A percentile compares a stretch with the other conserved stretches of the same genome.
Conservation (phyloP, 2,329 filamentous ascomycete species). For the Nothomitra cinnamomea region DNA sequence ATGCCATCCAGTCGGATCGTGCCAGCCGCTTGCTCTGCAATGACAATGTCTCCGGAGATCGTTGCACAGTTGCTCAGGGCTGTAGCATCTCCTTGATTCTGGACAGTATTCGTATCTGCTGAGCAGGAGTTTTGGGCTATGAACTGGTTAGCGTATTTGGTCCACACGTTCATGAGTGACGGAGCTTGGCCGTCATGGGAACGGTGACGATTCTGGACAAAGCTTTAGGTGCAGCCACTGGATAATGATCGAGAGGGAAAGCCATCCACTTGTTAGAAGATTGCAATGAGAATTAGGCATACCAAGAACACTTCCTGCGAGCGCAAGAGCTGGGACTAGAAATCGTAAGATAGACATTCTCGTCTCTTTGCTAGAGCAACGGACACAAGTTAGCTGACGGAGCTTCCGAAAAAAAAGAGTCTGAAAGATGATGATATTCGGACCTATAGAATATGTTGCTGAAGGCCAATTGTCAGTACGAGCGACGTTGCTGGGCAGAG, state of each 20-base stretch:
- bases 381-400: background rate
- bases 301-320: slow-evolving; percentile 1
- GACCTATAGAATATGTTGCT: background rate
- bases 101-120: slow-evolving; percentile 38
- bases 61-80: slow-evolving; percentile 46
- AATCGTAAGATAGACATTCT: background rate
- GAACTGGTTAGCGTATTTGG: slow-evolving; percentile 4
- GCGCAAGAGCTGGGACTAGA: slow-evolving; percentile 2
- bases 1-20: slow-evolving; percentile 46
- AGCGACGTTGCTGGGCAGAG: no score
- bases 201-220: background rate
- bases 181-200: no score
- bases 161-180: no score
- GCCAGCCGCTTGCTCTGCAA: slow-evolving; percentile 39
- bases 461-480: no score
- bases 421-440: background rate
- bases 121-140: slow-evolving; percentile 20
- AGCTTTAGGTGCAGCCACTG: background rate
- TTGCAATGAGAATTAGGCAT: background rate
- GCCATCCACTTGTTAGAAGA: background rate
- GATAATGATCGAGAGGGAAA: background rate
- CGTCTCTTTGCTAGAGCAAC: background rate
- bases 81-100: slow-evolving; percentile 40
- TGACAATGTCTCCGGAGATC: slow-evolving; percentile 49
- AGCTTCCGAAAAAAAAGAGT: background rate